phyloP scores from a whole-genome alignment of 164 flowering plant genomes.

The Liriodendron chinense region DNA sequence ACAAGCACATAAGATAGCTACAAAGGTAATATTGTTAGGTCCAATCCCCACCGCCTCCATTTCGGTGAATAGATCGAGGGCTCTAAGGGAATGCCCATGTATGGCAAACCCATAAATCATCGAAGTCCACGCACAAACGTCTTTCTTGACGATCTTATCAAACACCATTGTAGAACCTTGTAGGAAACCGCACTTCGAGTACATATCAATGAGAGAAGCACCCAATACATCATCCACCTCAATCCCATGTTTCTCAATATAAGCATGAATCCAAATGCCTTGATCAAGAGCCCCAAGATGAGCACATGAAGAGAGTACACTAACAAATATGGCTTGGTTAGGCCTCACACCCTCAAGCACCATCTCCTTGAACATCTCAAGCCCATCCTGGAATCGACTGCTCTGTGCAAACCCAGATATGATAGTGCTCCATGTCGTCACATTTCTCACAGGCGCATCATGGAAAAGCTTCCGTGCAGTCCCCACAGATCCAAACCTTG shows the following conservation, averaged over 20 bases:
- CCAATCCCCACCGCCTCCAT: conserved; percentile 10
- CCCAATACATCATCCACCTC: conserved; percentile 17
- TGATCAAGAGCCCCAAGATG: conserved; percentile 25
- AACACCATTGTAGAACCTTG: conserved; percentile 12
- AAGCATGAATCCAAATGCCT: conserved; percentile 19
- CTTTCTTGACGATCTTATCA: conserved; percentile 11
- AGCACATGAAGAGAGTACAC: conserved; percentile 22
- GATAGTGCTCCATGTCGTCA: conserved; percentile 18
- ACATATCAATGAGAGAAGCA: conserved; percentile 19
- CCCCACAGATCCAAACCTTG: conserved; percentile 14
- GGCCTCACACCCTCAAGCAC: conserved; percentile 15
- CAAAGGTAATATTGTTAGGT: conserved; percentile 14
- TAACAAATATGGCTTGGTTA: conserved; percentile 23
- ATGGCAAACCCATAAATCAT: conserved; percentile 15
- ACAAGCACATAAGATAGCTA: conserved; percentile 18
- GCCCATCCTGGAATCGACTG: conserved; percentile 10
- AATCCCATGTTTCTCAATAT: conserved; percentile 13
- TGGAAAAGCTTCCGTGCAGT: conserved; percentile 10
- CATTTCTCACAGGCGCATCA: conserved; percentile 12
- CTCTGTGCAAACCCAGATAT: conserved; percentile 18
- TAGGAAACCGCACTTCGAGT: conserved; percentile 18
- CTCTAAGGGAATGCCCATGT: conserved; percentile 9
- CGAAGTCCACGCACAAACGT: conserved; percentile 12
- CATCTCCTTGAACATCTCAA: conserved; percentile 18
- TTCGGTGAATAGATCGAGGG: conserved; percentile 8